phyloP scores from a whole-genome alignment of 345 rosid genomes.

The Gossypium bickii region DNA sequence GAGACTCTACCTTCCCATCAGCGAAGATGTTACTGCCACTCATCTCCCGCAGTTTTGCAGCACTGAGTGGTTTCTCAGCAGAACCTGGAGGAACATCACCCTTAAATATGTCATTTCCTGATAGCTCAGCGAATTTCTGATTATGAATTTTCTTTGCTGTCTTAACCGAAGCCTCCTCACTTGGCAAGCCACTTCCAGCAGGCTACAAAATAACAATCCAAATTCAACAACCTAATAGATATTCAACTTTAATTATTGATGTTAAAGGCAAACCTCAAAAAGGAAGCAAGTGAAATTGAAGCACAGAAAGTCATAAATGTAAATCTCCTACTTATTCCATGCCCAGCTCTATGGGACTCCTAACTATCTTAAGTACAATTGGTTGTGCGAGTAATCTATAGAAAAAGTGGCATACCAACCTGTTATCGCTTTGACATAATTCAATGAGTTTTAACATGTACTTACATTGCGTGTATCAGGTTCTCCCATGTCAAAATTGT shows the following conservation, averaged over 20 bases:
- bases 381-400: background rate
- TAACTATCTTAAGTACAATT: background rate
- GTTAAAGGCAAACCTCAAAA: background rate
- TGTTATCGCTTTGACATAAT: slow-evolving; percentile 12
- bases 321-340: background rate
- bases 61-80: slow-evolving; percentile 58
- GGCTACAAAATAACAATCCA: slow-evolving; percentile 27
- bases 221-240: slow-evolving; percentile 10
- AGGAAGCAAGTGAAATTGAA: background rate
- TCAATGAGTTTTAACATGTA: slow-evolving; percentile 30
- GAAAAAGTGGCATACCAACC: background rate
- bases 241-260: background rate
- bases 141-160: slow-evolving; percentile 84
- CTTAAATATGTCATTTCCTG: slow-evolving; percentile 83
- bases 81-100: slow-evolving; percentile 56
- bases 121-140: slow-evolving; percentile 71
- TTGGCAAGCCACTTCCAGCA: slow-evolving; percentile 39
- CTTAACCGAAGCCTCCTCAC: slow-evolving; percentile 48
- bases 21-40: slow-evolving; percentile 83
- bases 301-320: background rate
- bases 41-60: slow-evolving; percentile 74
- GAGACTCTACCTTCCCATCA: slow-evolving; percentile 79
- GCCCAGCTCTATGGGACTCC: background rate
- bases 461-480: slow-evolving; percentile 30
- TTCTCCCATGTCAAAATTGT: slow-evolving; percentile 74